Evolutionary conservation across 441 rosid species (phyloP), one percentile per base, ranked within the genome.

Genomic region (Adansonia grandidieri): DNA sequence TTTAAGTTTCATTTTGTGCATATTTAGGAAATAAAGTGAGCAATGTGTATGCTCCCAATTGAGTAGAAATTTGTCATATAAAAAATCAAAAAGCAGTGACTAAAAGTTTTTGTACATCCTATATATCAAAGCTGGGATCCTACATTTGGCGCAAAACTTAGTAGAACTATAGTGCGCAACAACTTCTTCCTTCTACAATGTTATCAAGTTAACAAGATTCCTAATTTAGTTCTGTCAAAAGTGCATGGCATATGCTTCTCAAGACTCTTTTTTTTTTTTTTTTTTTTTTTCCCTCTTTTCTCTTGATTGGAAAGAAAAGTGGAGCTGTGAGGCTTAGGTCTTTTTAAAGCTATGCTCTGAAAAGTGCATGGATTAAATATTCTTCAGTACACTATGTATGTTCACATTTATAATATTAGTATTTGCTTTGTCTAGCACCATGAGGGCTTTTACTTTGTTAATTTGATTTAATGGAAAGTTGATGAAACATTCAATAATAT

Each of bases 381-480:
- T 24, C 28, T 58, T 65, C 17, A n/a, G 22, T 70, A 60, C 67
- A 20, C 3, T 67, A 11, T 56, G 40, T 28, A 44, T 28, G 20
- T n/a, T 73, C 50, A 54, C 50, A 58, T 6, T 11, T 19, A 42
- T 48, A 20, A 44, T 64, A 51, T 54, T 14, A 32, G 40, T 73
- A 56, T 17, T 45, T 54, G 13, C 20, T 47, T 54, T 28, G 5
- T 80, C 63, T 56, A 66, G 13, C 57, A 42, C 64, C 53, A 66
- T 15, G 9, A 8, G 22, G 32, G 8, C 50, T 37, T 53, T 69
- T 66, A 22, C 8, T 51, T 54, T 53, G 0, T 69, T 24, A 60
- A 63, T 67, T 58, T 78, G 74, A 45, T 77, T 57, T 67, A 42
- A 51, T 54, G 32, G 28, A 51, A 13, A 13, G 15, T 45, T 66